Base-by-base conservation (phyloP, 2,329 filamentous ascomycete species). In the Hypoxylon sp. region DNA sequence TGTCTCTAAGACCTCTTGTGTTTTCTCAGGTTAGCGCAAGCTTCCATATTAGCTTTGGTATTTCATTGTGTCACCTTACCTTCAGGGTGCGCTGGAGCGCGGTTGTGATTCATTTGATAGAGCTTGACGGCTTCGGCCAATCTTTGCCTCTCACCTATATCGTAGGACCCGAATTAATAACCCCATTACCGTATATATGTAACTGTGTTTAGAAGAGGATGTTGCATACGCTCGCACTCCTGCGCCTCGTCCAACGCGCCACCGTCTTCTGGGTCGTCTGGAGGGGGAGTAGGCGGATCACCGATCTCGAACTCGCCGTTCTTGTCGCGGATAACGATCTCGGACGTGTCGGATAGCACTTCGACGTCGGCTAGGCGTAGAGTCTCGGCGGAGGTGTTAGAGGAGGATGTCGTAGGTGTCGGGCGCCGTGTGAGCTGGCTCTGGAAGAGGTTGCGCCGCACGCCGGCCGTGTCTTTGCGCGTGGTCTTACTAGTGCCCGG, bases 241-340 rank as follows among this genome's bases (percentile, higher is more conserved):
- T 82, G 81, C 65, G 80, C 82, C 58, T 89, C 85, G 70, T 89
- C 89, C 48, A 85, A 78, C 22, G 82, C 83, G 61, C 81, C 83
- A 61, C 83, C 83, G 74, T 85, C 84, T 55, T 86, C 84, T 14
- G 84, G 80, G 33, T 87, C 85, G 50, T 88, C 85, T 26, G 84
- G 76, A 6, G 80, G 77, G 12, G 83, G 82, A 64, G 83, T 81
- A 0, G 84, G 85, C 46, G 85, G 84, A 63, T 88, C 86, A 14
- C 80, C 81, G n/a, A 90, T 77, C 74, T 88, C 84, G 60, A 89
- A 83, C 68, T 90, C 87, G 50, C 88, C 88, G 71, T 89, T 84
- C 75, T 84, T 80, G 72, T 90, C 85, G 68, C 88, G 81, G 46
- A 89, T 84, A 7, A 91, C 85, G 61, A 91, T 89, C 69, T 89